Percentiles rank a stretch among this genome's conserved stretches.
Conservation (phyloP, 2,329 filamentous ascomycete genomes). For the Pestalotiopsis sp. region DNA sequence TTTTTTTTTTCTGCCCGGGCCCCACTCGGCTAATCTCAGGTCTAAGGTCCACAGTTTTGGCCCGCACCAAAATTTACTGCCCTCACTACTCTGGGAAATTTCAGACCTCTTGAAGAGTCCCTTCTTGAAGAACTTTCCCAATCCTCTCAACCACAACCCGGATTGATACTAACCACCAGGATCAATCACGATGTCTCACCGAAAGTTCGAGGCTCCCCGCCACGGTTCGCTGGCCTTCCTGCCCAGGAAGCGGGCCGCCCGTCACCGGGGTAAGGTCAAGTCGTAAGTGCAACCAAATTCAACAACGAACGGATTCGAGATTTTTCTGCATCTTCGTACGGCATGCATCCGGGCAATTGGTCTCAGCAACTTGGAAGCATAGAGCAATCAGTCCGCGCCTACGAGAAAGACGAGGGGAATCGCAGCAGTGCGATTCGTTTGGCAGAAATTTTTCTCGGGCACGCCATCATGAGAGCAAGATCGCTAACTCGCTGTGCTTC, state of each 20-base stretch:
- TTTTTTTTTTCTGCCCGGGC: neutral
- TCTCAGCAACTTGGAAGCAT: neutral
- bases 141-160: slow-evolving; percentile 31
- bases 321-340: neutral
- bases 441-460: neutral
- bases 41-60: slow-evolving; percentile 10
- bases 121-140: slow-evolving; percentile 18
- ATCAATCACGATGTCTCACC: slow-evolving; percentile 49
- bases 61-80: slow-evolving; percentile 12
- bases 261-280: slow-evolving; percentile 98
- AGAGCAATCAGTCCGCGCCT: neutral
- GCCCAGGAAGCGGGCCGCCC: slow-evolving; percentile 88
- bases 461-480: neutral
- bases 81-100: slow-evolving; percentile 11
- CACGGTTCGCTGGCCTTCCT: slow-evolving; percentile 92
- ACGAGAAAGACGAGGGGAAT: neutral
- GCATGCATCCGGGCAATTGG: neutral
- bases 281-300: slow-evolving; percentile 64
- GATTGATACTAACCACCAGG: slow-evolving; percentile 27
- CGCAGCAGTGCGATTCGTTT: neutral
- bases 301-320: neutral
- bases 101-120: slow-evolving; percentile 3
- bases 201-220: slow-evolving; percentile 80
- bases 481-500: slow-evolving; percentile 13
- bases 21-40: slow-evolving; percentile 28